Evolutionary conservation across 495 filamentous ascomycete species (phyloP), one percentile per base, ranked within the genome.

Genomic region (Penicillium bovifimosum): DNA sequence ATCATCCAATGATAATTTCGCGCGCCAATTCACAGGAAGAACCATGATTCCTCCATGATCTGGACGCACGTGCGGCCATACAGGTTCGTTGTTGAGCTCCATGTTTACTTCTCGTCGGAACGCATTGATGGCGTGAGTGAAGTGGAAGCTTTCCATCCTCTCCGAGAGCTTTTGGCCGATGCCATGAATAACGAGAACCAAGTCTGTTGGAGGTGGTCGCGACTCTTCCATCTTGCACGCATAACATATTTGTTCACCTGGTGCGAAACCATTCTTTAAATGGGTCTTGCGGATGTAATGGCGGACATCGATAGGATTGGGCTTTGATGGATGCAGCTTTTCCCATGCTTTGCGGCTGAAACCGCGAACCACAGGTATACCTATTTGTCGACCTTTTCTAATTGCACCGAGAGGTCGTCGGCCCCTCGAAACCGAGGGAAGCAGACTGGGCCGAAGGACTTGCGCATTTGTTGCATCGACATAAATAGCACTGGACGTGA

Each of bases 141-240:
- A 98, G 61, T 96, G 87, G 58, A 88, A 98, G 64, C 90, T 96
- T 64, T 97, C 93, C 42, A 98, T 86, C 13, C 91, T 79, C 59
- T 98, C 90, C 0, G 90, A 93, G n/a, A 97, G 74, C 62, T 97
- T 96, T 65, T 98, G 93, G 0, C 93, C 93, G 44, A 98, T 96
- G 10, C 91, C 93, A 64, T 98, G 93, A 39, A 95, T 88, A 18
- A 96, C 87, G 13, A 98, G 71, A 14, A 96, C 79, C 17, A 98
- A 69, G 63, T 98, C 93, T 9, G 88, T 92, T 5, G 95, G 87
- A 34, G 81, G 81, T 3, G 83, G 84, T 18, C 85, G 76, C 31
- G 87, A 79, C 16, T 89, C 84, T 38, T 80, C 75, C 57, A 74
- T 73, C 48, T 66, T 69, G 58, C 79, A 76, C 50, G 77, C 69